These are phyloP conservation scores for Cerrena zonata DNA, from an alignment of 1,284 basidiomycete genomes.

Conservation along the genomic window DNA sequence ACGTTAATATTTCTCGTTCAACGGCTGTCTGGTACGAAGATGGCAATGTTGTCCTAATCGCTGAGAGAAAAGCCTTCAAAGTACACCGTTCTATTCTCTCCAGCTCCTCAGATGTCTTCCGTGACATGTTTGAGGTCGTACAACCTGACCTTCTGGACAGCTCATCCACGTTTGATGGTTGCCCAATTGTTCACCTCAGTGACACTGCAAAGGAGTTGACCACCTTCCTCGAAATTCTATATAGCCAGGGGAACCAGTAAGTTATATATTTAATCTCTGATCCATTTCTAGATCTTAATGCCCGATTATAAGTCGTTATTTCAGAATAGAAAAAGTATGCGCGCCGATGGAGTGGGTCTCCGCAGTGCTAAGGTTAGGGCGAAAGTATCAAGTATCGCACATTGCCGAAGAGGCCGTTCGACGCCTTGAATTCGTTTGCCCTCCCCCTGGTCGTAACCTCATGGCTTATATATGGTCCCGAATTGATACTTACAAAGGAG, in stretches of 20 bases:
- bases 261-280: neutral
- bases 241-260: neutral
- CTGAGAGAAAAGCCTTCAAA: neutral
- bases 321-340: neutral
- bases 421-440: neutral
- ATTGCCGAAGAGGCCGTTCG: neutral
- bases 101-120: neutral
- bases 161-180: neutral
- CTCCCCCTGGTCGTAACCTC: neutral
- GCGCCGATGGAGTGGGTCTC: neutral
- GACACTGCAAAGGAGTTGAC: neutral
- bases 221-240: neutral
- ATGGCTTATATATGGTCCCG: too few relatives aligned
- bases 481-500: too few relatives aligned
- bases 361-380: neutral
- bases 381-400: neutral
- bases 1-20: neutral
- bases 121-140: neutral
- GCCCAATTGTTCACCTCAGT: neutral
- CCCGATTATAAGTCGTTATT: too few relatives aligned
- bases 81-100: neutral
- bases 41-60: neutral
- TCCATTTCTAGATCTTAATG: neutral
- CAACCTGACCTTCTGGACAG: neutral
- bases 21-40: constrained; percentile 1